These are phyloP conservation scores for Clarireedia monteithiana DNA, from an alignment of 2,329 filamentous ascomycete genomes.

Conservation along the genomic window DNA sequence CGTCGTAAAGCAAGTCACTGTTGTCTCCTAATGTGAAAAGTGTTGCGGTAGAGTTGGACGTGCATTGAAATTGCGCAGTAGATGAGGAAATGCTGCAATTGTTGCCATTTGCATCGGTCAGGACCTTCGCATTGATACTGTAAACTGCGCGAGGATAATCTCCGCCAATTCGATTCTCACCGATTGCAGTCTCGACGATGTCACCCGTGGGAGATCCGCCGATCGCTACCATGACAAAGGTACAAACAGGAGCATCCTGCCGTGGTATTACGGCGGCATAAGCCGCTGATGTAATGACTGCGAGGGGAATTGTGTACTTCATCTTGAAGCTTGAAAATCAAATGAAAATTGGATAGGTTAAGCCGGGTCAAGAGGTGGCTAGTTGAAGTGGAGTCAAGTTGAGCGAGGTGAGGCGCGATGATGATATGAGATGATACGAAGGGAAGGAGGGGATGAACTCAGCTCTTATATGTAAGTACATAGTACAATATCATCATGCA, in stretches of 20 bases:
- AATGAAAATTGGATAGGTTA: too few relatives aligned
- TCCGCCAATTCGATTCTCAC: constrained; percentile 23
- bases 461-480: too few relatives aligned
- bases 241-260: constrained; percentile 16
- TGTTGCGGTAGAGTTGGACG: not conserved
- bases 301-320: constrained; percentile 6
- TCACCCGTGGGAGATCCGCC: constrained; percentile 16
- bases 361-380: too few relatives aligned
- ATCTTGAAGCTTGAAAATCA: constrained; percentile 5
- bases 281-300: constrained; percentile 9
- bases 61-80: constrained; percentile 22
- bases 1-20: constrained; percentile 15
- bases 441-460: too few relatives aligned
- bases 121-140: constrained; percentile 15
- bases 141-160: constrained; percentile 18
- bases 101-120: constrained; percentile 18
- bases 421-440: too few relatives aligned
- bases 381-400: too few relatives aligned
- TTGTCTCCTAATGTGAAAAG: constrained; percentile 14
- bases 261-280: constrained; percentile 17
- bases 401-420: too few relatives aligned
- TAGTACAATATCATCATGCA: too few relatives aligned
- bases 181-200: constrained; percentile 17
- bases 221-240: constrained; percentile 21
- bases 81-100: constrained; percentile 21